Base-by-base conservation (phyloP, 805 yeast genomes). In the Saccharomycopsis synnaedendra region DNA sequence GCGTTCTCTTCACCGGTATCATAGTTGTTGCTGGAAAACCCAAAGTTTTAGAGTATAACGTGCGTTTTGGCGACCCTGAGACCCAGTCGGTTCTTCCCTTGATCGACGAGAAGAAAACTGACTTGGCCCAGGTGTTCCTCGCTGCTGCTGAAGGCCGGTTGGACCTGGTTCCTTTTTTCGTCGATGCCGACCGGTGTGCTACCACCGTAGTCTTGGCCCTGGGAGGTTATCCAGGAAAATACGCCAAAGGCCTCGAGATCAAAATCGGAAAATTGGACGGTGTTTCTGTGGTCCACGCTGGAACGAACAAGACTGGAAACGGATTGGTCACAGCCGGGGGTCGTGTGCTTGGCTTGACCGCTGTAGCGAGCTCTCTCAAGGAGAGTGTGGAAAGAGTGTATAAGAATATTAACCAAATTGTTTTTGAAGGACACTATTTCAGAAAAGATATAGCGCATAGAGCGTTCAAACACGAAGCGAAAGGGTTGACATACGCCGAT, bases 41-140 rank as follows among this genome's bases (percentile, higher is more conserved):
- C 56, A 86, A 88, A 68, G 96, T 89, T 3, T 72, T 93, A 59
- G 99, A 93, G 67, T 93, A 94, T 68, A 93, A 93, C 58, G 97
- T 94, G 45, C 81, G 99, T 67, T 94, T 93, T 57, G 99, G 99
- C 54, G 99, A 93, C 64, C 99, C 99, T 56, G 99, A 93, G 69
- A 93, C 97, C 35, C 98, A 93, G 70, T 85, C 97, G 3, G 95
- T 93, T 29, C 70, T 93, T 60, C 96, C 97, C 27, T 72, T 93
- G 60, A 69, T 93, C 54, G 69, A 85, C 42, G 76, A 78, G 39
- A 83, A 80, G 47, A 51, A 30, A 9, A 82, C 96, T n/a, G 99
- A 93, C 66, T 73, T 93, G 60, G 93, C 96, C 42, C 87, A 89
- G 65, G 79, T 93, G 42, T 78, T 94, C 76, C 66, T 90, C 47